Evolutionary conservation across 2,329 filamentous ascomycete genomes (phyloP).

Genomic region (Fusarium hainanense): DNA sequence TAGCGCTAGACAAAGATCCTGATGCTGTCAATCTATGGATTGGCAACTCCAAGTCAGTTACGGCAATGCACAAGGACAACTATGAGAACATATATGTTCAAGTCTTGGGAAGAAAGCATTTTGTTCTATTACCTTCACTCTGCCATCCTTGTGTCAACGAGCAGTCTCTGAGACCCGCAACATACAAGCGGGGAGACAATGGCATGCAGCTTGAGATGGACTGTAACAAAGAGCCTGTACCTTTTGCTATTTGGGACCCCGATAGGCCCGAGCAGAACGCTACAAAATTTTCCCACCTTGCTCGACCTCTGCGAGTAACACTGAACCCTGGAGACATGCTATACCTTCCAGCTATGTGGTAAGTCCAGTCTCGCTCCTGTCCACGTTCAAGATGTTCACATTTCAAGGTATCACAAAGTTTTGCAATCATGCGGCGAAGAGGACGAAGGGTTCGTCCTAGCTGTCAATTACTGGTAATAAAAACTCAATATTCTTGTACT

Average conservation of each 20-base stretch:
- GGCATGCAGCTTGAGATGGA: constrained; percentile 52
- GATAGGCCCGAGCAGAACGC: constrained; percentile 62
- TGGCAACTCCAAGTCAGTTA: constrained; percentile 75
- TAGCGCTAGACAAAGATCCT: constrained; percentile 72
- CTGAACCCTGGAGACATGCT: constrained; percentile 81
- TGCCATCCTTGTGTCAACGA: constrained; percentile 78
- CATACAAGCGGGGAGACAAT: constrained; percentile 61
- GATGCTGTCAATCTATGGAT: constrained; percentile 89
- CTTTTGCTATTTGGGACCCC: constrained; percentile 81
- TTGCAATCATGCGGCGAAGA: constrained; percentile 74
- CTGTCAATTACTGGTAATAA: constrained; percentile 82
- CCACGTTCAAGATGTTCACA: background rate
- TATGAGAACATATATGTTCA: constrained; percentile 90
- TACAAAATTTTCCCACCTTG: constrained; percentile 69
- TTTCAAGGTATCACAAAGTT: constrained; percentile 81
- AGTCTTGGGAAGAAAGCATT: constrained; percentile 77
- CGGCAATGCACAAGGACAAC: constrained; percentile 82
- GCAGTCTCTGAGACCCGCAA: constrained; percentile 64
- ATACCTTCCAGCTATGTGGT: constrained; percentile 86
- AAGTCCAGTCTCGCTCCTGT: constrained; percentile 38
- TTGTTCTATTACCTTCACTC: constrained; percentile 77
- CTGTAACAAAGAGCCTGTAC: constrained; percentile 57
- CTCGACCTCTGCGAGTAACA: constrained; percentile 72
- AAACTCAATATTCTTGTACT: background rate
- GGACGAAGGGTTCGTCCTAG: constrained; percentile 78